Percentiles rank a stretch among this genome's conserved stretches.
phyloP scores from a whole-genome alignment of 208 protist genomes.

The Leishmania lainsoni region DNA sequence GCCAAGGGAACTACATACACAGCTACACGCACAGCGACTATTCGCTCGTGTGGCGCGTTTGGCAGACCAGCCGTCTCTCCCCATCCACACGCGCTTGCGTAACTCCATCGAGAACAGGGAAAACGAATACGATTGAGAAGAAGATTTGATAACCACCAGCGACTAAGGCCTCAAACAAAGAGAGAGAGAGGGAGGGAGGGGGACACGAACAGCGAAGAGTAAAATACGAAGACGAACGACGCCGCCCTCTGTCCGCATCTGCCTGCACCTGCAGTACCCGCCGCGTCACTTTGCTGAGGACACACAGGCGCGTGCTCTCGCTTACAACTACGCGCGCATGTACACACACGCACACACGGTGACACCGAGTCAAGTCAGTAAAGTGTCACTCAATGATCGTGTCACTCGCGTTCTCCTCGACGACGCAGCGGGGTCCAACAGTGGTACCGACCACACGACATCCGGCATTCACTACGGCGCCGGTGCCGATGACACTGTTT shows the following conservation, averaged over 20 bases:
- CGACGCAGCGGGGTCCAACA: conserved; percentile 58
- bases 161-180: neutral
- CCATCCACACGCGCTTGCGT: neutral
- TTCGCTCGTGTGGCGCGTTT: neutral
- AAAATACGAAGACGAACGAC: neutral
- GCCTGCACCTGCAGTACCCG: neutral
- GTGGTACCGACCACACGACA: conserved; percentile 47
- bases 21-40: neutral
- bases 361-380: neutral
- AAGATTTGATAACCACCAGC: neutral
- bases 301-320: neutral
- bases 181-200: neutral
- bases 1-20: neutral
- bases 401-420: conserved; percentile 57
- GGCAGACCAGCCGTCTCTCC: neutral
- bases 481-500: conserved; percentile 61
- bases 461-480: conserved; percentile 51
- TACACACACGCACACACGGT: neutral
- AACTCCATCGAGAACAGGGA: neutral
- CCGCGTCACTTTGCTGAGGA: neutral
- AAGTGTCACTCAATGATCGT: conserved; percentile 36
- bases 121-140: neutral
- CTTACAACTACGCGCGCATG: neutral
- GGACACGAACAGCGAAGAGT: neutral
- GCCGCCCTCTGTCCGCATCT: neutral